These are phyloP conservation scores for Leccinum fibrillosum DNA, from an alignment of 768 basidiomycete genomes.

Conservation along the genomic window DNA sequence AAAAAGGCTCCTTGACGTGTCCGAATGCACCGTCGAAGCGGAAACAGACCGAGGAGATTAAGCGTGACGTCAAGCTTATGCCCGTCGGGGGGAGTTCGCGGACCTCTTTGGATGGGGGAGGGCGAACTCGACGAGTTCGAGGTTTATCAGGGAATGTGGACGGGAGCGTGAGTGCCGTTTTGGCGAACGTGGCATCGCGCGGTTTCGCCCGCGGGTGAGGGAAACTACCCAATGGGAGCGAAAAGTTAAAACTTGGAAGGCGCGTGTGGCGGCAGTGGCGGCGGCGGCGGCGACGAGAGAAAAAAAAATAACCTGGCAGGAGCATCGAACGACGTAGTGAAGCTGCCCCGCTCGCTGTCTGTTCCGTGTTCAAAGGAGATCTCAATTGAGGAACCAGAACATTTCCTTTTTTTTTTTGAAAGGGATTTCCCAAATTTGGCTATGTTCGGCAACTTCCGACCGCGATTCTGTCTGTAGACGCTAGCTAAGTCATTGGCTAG, in stretches of 20 bases:
- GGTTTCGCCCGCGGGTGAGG: background rate
- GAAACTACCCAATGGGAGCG: background rate
- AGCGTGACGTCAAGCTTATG: background rate
- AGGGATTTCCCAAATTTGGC: background rate
- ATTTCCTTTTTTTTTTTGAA: background rate
- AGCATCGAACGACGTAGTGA: background rate
- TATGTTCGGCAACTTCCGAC: conserved; percentile 14
- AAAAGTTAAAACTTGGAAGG: no score
- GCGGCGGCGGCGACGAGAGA: conserved; percentile 7
- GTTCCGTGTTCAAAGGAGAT: background rate
- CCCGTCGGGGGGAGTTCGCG: background rate
- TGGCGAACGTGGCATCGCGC: background rate
- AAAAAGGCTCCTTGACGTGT: conserved; percentile 17
- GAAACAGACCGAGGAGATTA: conserved; percentile 7
- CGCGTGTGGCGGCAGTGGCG: background rate
- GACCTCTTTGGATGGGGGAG: background rate
- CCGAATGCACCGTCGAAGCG: background rate
- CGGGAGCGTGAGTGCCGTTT: background rate
- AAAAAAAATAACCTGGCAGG: background rate
- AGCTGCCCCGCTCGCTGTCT: background rate
- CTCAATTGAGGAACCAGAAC: background rate
- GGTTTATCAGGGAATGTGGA: background rate
- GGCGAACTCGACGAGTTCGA: background rate
- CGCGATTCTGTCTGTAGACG: conserved; percentile 1
- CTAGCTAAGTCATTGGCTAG: background rate